These are phyloP conservation scores for Trichoderma pleuroti DNA, from an alignment of 2,329 filamentous ascomycete species.

Conservation along the genomic window DNA sequence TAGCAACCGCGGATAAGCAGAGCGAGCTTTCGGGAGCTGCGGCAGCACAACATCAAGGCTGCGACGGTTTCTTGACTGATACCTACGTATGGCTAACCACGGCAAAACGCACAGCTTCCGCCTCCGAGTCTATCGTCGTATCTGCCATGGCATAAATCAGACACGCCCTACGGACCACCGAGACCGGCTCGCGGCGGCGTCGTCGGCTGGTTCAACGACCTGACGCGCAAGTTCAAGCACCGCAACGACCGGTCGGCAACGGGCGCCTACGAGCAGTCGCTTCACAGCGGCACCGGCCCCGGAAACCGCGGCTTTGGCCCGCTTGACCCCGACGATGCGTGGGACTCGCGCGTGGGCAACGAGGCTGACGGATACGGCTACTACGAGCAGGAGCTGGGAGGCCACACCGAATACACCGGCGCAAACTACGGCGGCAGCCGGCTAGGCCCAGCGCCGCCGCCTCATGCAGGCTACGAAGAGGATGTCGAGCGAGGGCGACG, in stretches of 20 bases:
- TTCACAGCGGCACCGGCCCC: conserved; percentile 39
- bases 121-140: conserved; percentile 64
- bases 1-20: neutral
- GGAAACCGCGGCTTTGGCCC: conserved; percentile 59
- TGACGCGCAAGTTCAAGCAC: conserved; percentile 60
- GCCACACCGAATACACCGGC: conserved; percentile 33
- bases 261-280: conserved; percentile 68
- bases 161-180: conserved; percentile 48
- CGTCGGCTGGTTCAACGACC: conserved; percentile 69
- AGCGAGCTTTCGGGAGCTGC: conserved; percentile 2
- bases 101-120: conserved; percentile 52
- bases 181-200: conserved; percentile 59
- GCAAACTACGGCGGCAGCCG: conserved; percentile 48
- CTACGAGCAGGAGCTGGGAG: conserved; percentile 68
- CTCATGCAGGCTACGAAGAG: conserved; percentile 28
- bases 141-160: conserved; percentile 63
- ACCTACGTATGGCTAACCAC: neutral
- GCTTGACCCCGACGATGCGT: conserved; percentile 79
- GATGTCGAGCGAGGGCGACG: conserved; percentile 41
- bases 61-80: neutral
- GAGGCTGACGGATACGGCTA: conserved; percentile 68
- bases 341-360: conserved; percentile 75
- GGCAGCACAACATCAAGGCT: neutral
- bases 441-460: conserved; percentile 36
- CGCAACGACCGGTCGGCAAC: conserved; percentile 62